Conservation (phyloP, 106 monocot species). For the Phalaenopsis equestris region DNA sequence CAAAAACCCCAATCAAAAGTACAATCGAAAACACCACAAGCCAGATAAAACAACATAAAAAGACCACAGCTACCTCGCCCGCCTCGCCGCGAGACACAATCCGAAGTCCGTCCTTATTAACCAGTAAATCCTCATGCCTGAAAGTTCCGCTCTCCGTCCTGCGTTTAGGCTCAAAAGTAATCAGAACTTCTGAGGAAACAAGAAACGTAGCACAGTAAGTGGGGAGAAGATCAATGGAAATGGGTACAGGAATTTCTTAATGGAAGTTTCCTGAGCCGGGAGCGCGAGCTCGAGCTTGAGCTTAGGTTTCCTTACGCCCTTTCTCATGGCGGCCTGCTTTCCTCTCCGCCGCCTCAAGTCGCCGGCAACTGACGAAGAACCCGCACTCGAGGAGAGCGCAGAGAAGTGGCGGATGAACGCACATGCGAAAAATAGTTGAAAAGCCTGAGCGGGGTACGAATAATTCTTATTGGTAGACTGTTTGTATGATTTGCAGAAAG, state of each 20-base stretch:
- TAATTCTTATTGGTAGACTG: too few species aligned
- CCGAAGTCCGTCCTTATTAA: constrained; percentile 82
- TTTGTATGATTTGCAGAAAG: too few species aligned
- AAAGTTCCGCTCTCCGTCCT: constrained; percentile 54
- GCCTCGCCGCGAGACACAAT: constrained; percentile 56
- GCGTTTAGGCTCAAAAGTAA: not conserved
- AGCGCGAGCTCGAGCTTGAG: constrained; percentile 25
- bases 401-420: not conserved
- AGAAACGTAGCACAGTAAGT: not conserved
- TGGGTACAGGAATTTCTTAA: constrained; percentile 59
- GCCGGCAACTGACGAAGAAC: not conserved
- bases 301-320: constrained; percentile 3
- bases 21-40: not conserved
- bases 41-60: not conserved
- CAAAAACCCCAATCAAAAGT: not conserved
- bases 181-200: not conserved
- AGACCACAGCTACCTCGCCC: constrained; percentile 31
- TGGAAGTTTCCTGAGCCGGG: constrained; percentile 30
- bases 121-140: constrained; percentile 73
- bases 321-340: constrained; percentile 10
- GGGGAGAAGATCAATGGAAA: too few species aligned
- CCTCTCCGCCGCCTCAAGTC: not conserved
- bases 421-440: not conserved
- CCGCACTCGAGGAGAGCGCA: not conserved
- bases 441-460: too few species aligned